Evolutionary conservation across 441 rosid species (phyloP).

Genomic region (Melastoma candidum): DNA sequence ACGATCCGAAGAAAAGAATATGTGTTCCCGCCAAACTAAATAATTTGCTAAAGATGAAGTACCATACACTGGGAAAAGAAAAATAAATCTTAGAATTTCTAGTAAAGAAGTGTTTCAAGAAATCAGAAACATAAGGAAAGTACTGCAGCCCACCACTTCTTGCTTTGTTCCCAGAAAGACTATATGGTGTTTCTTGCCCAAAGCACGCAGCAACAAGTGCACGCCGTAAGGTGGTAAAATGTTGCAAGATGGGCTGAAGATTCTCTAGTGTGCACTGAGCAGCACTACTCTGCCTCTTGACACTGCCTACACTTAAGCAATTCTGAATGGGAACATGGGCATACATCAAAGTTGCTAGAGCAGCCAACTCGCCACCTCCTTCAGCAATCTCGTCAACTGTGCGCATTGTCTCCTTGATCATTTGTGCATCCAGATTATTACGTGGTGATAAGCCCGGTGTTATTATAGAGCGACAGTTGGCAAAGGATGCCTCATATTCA

Average conservation of each 20-base stretch:
- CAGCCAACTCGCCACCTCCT: constrained; percentile 97
- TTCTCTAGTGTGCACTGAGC: constrained; percentile 95
- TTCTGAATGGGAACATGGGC: constrained; percentile 69
- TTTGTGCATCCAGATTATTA: constrained; percentile 45
- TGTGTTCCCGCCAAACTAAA: constrained; percentile 85
- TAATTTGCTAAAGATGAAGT: constrained; percentile 66
- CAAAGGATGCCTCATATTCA: constrained; percentile 97
- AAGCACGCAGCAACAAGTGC: constrained; percentile 66
- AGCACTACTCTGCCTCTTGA: constrained; percentile 68
- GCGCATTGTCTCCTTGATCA: constrained; percentile 57
- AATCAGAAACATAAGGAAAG: constrained; percentile 13
- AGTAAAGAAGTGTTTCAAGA: constrained; percentile 14
- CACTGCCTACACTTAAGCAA: constrained; percentile 68
- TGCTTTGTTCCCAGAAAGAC: constrained; percentile 41
- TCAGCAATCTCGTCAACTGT: constrained; percentile 97
- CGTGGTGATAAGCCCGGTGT: constrained; percentile 37
- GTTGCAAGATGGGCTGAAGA: constrained; percentile 69
- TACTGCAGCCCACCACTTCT: constrained; percentile 49
- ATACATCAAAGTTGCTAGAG: constrained; percentile 93
- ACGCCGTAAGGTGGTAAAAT: constrained; percentile 83
- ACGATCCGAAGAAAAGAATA: constrained; percentile 82
- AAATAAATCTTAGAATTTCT: constrained; percentile 14
- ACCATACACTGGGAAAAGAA: constrained; percentile 20
- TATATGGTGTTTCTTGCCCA: constrained; percentile 55
- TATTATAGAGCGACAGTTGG: constrained; percentile 75